Evolutionary conservation across 108 stramenopile species (phyloP).

Genomic region (Skeletonema menzelii): DNA sequence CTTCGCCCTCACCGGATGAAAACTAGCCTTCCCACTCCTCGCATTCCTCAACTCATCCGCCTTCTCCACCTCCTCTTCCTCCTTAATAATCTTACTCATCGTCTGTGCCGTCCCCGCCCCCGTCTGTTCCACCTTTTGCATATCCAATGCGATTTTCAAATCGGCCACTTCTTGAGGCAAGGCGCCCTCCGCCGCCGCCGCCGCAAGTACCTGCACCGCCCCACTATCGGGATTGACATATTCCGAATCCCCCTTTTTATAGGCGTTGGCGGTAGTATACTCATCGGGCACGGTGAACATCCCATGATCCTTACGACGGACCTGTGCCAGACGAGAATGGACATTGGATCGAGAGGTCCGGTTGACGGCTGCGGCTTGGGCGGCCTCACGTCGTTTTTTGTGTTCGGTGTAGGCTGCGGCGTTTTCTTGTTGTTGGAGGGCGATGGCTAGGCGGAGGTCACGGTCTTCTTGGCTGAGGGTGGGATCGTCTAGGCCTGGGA

Average conservation of each 20-base stretch:
- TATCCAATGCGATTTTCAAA: constrained; percentile 71
- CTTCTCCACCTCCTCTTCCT: constrained; percentile 55
- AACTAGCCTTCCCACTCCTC: constrained; percentile 42
- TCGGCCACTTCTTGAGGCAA: constrained; percentile 78
- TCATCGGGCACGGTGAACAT: constrained; percentile 84
- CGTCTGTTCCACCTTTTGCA: constrained; percentile 90
- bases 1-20: constrained; percentile 51
- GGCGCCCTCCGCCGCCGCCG: constrained; percentile 49
- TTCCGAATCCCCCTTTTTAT: constrained; percentile 58
- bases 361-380: constrained; percentile 60
- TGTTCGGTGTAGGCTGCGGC: constrained; percentile 78
- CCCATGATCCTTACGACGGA: constrained; percentile 87
- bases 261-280: constrained; percentile 85
- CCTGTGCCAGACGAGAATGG: constrained; percentile 69
- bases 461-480: constrained; percentile 84
- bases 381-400: constrained; percentile 81
- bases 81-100: constrained; percentile 78
- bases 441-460: constrained; percentile 88
- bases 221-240: constrained; percentile 39
- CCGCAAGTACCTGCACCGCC: constrained; percentile 30
- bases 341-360: constrained; percentile 81
- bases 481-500: constrained; percentile 71
- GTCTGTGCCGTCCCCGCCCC: constrained; percentile 81
- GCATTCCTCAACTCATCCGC: constrained; percentile 53
- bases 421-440: constrained; percentile 90